Evolutionary conservation across 331 rosid species (phyloP), one percentile per base, ranked within the genome.

Genomic region (Quercus tomentella): DNA sequence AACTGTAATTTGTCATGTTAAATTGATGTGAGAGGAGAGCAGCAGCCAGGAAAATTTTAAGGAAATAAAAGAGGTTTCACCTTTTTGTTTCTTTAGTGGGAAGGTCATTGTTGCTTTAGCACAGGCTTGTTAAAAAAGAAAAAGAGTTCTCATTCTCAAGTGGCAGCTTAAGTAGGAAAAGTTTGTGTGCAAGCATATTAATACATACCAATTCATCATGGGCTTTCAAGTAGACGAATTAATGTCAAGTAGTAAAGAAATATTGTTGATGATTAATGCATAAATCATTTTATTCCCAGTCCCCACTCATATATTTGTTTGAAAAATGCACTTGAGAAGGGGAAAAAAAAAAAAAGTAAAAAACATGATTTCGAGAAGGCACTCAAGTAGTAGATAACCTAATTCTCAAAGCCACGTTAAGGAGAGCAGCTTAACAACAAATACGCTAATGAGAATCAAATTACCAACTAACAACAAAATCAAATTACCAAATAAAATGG

Each of bases 241-340:
- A 67, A 30, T 74, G 43, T 51, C n/a, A 7, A 67, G 7, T 5
- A 18, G 8, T 18, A 35, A 3, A 41, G 2, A 49, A 49, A 14
- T 49, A 11, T 20, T 1, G 8, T 35, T 41, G 30, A 70, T 11
- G 8, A 70, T 21, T 70, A 25, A 45, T 45, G 30, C 60, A 72
- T 56, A 70, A 28, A 54, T 56, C 37, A 71, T 82, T 74, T 43
- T 70, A 75, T 54, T 71, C 68, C 76, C 70, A 20, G 77, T 60
- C 65, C 74, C 79, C 66, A 35, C 82, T 77, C 68, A 33, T 83
- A 57, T 65, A 56, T 71, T 65, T 65, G 62, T 74, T 58, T 51
- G 82, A 78, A 77, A 65, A 81, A 70, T 82, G 58, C 77, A 84
- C 84, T 87, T 84, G 45, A 82, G 82, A 54, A 79, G 79, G 26